Evolutionary conservation across 371 early-diverging fungal species (phyloP), one percentile per base, ranked within the genome.

Genomic region (Mucor velutinosus): DNA sequence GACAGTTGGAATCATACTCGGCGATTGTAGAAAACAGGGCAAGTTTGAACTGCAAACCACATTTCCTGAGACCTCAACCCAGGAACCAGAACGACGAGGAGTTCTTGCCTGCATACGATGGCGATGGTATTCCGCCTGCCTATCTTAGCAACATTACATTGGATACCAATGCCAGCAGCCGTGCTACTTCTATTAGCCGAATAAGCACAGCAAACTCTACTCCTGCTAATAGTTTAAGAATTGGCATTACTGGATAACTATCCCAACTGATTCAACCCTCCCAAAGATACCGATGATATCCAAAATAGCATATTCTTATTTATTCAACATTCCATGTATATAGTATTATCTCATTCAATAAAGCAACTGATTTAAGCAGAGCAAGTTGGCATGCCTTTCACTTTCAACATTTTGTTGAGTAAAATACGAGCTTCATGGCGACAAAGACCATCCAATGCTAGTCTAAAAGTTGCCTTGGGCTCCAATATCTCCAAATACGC

Each of bases 21-120:
- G 23, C 35, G 17, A 47, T 68, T 17, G 65, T 65, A 7, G 73
- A 72, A 6, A 68, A 68, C 21, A 19, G 43, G 8, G 51, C 67
- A 11, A 14, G 35, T 2, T 4, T 65, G 11, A n/a, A 68, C 33
- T 43, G 27, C 7, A 69, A 62, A 37, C 73, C 73, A 2, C 60
- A 47, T 29, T 72, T 72, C 33, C 27, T 72, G 19, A 35, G 56
- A 12, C 62, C 62, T 7, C 59, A 65, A 33, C 62, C 68, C 35
- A 64, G 25, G 21, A 17, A 25, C 19, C 21, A 17, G 17, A 45
- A 51, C 29, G 69, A 68, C 43, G 69, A 68, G 10, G 73, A 72
- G 29, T 68, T 58, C n/a, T 55, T 72, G 37, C 73, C 73, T 49
- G 62, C 69, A 17, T 72, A 72, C 35, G 61, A 68, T 58, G 62